Evolutionary conservation across 768 basidiomycete species (phyloP), one percentile per base, ranked within the genome.

Genomic region (Rhizopogon rudus): DNA sequence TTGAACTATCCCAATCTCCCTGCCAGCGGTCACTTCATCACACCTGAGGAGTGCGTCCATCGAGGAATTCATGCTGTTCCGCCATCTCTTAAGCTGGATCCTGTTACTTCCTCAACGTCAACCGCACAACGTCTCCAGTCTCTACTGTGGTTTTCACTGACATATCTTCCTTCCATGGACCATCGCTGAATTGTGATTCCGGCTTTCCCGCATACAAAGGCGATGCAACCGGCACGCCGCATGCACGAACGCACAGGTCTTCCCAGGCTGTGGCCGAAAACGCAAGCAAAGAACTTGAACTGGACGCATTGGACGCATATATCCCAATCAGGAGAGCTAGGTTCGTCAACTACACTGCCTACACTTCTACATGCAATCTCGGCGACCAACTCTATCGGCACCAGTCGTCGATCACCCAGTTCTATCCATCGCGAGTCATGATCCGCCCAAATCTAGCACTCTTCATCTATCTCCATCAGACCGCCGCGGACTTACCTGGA

Each of bases 31-130:
- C 55, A 55, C 51, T 6, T 43, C 42, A 44, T 50, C 13, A 49
- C 41, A n/a, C 44, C 56, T 56, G 59, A 44, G 57, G 28, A 25
- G 49, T 51, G 51, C 48, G 25, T 25, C 59, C 55, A 52, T 57
- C 59, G 39, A 63, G 6, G 57, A 58, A 8, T 61, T 54, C 12
- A 57, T 67, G 54, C 56, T 56, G 31, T 43, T 63, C 40, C 54
- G 63, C 42, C 40, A 51, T 28, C 65, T 33, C 13, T 17, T 12
- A 35, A 35, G 6, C 13, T 48, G 31, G 31, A 31, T 7, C n/a
- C 63, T 2, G 58, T 65, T 12, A 44, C 58, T 22, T 54, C 56
- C 20, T 25, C 48, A 29, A 41, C 29, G n/a, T 25, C 54, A 37
- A 42, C 29, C 29, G 44, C 44, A 4, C 45, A 29, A 46, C 54